A percentile compares a stretch with the other conserved stretches of the same genome.
These are phyloP conservation scores for Sugiyamaella neomexicana DNA, from an alignment of 1,139 yeast species.

Conservation along the genomic window DNA sequence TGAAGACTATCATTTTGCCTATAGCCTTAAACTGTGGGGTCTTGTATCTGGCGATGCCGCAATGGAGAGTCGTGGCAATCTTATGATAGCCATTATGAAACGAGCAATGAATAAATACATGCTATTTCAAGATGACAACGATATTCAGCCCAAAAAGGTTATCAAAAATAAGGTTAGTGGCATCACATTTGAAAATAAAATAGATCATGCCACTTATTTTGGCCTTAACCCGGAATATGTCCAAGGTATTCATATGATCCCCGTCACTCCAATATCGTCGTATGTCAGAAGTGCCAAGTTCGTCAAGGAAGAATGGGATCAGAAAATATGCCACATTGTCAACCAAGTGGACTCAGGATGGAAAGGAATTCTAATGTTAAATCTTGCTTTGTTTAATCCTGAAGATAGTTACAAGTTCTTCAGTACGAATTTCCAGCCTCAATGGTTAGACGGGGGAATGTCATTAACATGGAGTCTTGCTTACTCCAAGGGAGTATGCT, in stretches of 20 bases:
- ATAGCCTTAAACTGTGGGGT: slow-evolving; percentile 78
- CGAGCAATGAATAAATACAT: slow-evolving; percentile 64
- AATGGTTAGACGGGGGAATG: slow-evolving; percentile 82
- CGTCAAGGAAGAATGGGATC: slow-evolving; percentile 76
- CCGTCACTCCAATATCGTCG: slow-evolving; percentile 81
- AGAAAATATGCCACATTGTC: slow-evolving; percentile 43
- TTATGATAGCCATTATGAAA: slow-evolving; percentile 63
- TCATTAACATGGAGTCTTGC: slow-evolving; percentile 88
- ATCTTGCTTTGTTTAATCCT: slow-evolving; percentile 73
- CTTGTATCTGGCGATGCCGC: slow-evolving; percentile 57
- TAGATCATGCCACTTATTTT: slow-evolving; percentile 86
- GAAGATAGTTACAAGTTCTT: slow-evolving; percentile 62
- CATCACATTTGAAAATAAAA: slow-evolving; percentile 72
- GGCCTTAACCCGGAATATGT: slow-evolving; percentile 72
- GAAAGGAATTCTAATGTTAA: slow-evolving; percentile 77
- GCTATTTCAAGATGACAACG: slow-evolving; percentile 55
- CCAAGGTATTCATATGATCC: slow-evolving; percentile 92
- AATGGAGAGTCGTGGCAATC: slow-evolving; percentile 66
- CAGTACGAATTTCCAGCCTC: slow-evolving; percentile 48
- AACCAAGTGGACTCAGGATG: slow-evolving; percentile 68
- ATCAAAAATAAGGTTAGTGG: slow-evolving; percentile 67
- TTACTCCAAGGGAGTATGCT: slow-evolving; percentile 55
- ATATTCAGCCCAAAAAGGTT: slow-evolving; percentile 51
- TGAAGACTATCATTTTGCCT: slow-evolving; percentile 67
- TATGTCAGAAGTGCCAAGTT: slow-evolving; percentile 64